phyloP scores from a whole-genome alignment of 345 rosid genomes.

The Ailanthus altissimus region DNA sequence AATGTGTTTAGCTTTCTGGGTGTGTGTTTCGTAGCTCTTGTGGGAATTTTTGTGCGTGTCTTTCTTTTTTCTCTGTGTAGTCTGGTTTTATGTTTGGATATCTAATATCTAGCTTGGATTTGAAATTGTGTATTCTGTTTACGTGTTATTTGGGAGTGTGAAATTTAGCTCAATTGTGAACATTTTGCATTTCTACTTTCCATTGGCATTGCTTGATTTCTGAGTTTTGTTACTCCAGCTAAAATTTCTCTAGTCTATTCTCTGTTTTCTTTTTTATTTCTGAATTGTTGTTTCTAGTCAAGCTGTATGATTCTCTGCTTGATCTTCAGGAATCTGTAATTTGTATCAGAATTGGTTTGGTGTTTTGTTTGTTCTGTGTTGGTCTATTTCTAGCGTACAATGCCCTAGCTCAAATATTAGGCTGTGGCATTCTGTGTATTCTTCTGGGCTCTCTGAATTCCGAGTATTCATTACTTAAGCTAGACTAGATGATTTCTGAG shows the following conservation, averaged over 20 bases:
- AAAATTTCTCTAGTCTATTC: background rate
- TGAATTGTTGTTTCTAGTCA: background rate
- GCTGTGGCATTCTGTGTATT: background rate
- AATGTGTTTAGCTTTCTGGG: background rate
- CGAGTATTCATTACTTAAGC: background rate
- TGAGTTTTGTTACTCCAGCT: constrained; percentile 2
- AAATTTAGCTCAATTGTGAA: background rate
- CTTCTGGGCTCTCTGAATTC: background rate
- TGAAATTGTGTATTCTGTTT: background rate
- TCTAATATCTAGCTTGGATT: background rate
- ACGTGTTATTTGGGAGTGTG: background rate
- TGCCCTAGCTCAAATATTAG: background rate
- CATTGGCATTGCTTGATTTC: background rate
- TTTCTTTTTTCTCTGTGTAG: background rate
- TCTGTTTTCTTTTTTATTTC: background rate
- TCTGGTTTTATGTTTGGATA: background rate
- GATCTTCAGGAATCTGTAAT: background rate
- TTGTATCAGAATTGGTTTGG: background rate
- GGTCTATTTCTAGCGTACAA: too few relatives aligned
- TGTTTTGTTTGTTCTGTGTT: background rate
- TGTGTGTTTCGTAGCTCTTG: background rate
- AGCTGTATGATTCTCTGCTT: background rate
- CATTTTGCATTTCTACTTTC: background rate
- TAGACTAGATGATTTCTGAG: background rate
- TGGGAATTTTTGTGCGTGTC: background rate